A percentile compares a stretch with the other conserved stretches of the same genome.
These are phyloP conservation scores for Phytophthora hibernalis DNA, from an alignment of 352 stramenopile species.

Conservation along the genomic window DNA sequence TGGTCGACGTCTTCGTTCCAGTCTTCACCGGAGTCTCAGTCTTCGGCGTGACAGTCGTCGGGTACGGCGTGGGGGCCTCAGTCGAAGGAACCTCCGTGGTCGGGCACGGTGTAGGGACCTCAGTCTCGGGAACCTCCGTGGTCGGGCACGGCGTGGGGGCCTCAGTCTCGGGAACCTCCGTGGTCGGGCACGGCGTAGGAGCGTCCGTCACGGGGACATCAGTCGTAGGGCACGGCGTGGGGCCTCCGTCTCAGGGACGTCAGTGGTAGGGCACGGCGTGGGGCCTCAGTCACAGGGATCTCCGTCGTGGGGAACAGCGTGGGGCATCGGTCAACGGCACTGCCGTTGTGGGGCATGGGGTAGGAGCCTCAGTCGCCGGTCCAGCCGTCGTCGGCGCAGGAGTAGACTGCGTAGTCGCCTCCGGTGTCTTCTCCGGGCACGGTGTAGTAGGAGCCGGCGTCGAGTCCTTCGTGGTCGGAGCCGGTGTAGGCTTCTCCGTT, in stretches of 20 bases:
- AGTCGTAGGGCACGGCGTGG: constrained; percentile 27
- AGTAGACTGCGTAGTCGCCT: constrained; percentile 31
- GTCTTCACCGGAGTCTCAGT: constrained; percentile 10
- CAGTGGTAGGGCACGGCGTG: constrained; percentile 25
- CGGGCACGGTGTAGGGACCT: constrained; percentile 20
- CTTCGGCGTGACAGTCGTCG: constrained; percentile 8
- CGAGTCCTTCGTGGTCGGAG: constrained; percentile 24
- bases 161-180: constrained; percentile 5
- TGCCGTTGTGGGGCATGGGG: constrained; percentile 11
- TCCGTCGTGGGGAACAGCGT: constrained; percentile 8
- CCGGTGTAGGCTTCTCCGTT: constrained; percentile 12
- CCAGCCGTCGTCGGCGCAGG: constrained; percentile 31
- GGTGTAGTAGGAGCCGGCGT: constrained; percentile 29
- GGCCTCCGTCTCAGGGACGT: constrained; percentile 4
- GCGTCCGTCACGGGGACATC: constrained; percentile 1
- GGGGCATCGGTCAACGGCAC: constrained; percentile 3
- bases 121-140: constrained; percentile 3
- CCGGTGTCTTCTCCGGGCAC: constrained; percentile 28
- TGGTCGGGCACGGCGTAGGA: constrained; percentile 24
- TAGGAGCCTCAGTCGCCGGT: constrained; percentile 24
- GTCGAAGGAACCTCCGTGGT: constrained; percentile 12
- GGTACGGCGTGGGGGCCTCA: constrained; percentile 9
- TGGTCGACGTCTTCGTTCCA: constrained; percentile 12
- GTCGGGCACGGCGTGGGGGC: constrained; percentile 21
- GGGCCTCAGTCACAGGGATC: constrained; percentile 1